A percentile compares a stretch with the other conserved stretches of the same genome.
phyloP scores from a whole-genome alignment of 768 basidiomycete genomes.

The Lentinus brumalis region DNA sequence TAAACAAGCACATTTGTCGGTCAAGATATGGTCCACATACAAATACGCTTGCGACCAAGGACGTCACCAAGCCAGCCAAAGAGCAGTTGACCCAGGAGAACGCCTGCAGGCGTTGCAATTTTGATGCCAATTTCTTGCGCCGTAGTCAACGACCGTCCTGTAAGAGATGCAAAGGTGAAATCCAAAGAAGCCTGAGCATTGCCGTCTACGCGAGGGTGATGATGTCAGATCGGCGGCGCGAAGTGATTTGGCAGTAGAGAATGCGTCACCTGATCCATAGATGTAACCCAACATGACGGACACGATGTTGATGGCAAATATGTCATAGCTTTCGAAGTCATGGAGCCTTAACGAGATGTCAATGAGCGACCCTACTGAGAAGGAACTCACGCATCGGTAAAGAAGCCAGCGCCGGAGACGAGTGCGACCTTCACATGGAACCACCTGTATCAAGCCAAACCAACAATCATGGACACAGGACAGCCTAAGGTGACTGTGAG shows the following conservation, averaged over 20 bases:
- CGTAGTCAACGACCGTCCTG: slow-evolving; percentile 34
- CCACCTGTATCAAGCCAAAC: slow-evolving; percentile 32
- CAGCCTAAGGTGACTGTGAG: not conserved
- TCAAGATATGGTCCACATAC: slow-evolving; percentile 19
- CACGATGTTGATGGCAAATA: slow-evolving; percentile 48
- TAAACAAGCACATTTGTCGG: not conserved
- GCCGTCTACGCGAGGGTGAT: not conserved
- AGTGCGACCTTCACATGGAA: slow-evolving; percentile 52
- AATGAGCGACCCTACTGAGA: not conserved
- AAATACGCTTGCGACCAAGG: slow-evolving; percentile 43
- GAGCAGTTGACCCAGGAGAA: slow-evolving; percentile 42
- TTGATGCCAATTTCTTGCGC: slow-evolving; percentile 53
- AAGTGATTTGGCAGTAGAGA: not conserved
- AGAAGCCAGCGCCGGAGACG: slow-evolving; percentile 37
- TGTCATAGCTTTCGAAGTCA: slow-evolving; percentile 32
- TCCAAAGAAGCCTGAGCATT: not conserved
- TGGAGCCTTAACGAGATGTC: not conserved
- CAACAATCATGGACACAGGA: not conserved
- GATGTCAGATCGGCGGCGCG: not conserved
- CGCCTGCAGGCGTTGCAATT: slow-evolving; percentile 44
- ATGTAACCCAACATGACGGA: slow-evolving; percentile 49
- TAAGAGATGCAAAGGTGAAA: not conserved
- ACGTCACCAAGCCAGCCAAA: slow-evolving; percentile 50
- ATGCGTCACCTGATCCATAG: slow-evolving; percentile 29
- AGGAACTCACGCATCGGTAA: slow-evolving; percentile 31